Evolutionary conservation across 352 stramenopile species (phyloP), one percentile per base, ranked within the genome.

Genomic region (Globisporangium camurandrum): DNA sequence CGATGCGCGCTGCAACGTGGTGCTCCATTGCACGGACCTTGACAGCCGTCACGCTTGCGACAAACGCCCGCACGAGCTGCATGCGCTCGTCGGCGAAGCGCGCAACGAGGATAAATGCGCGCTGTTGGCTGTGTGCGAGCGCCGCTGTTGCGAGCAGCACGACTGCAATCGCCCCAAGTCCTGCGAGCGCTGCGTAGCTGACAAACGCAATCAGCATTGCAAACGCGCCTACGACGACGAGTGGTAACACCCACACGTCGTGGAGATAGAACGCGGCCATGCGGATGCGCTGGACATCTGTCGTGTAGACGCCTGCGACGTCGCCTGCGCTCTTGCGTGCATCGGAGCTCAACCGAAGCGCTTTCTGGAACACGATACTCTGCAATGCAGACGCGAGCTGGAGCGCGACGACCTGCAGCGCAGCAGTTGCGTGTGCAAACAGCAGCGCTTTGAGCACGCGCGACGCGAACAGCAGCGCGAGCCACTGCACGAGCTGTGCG

Each of bases 21-120:
- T 64, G 53, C 62, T 98, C 95, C 89, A 88, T 98, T 9, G 88
- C 87, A 67, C 97, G 95, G 46, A 98, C 85, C 60, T 98, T 98
- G 61, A 98, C 92, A 49, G 97, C 94, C 44, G 90, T 77, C 60
- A 98, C 97, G 27, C 74, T 71, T 22, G 62, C 66, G 26, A 92
- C 73, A 40, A 90, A 71, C 31, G 88, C 74, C 19, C 63, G 71
- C 26, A 84, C 51, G 8, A 85, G 63, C 24, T 66, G 70, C 50
- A 86, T 69, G 23, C 79, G 75, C 49, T 69, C 71, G 44, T 84
- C 71, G 49, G 70, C 75, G 53, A 69, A 38, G 5, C 54, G 40
- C 54, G 62, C 67, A 31, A 84, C 62, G 42, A 54, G 49, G 33
- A 67, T 61, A 36, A 83, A 75, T 31, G 54, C 62, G 12, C 56